phyloP scores from a whole-genome alignment of 2,329 filamentous ascomycete genomes.

The Clonostachys sp. region DNA sequence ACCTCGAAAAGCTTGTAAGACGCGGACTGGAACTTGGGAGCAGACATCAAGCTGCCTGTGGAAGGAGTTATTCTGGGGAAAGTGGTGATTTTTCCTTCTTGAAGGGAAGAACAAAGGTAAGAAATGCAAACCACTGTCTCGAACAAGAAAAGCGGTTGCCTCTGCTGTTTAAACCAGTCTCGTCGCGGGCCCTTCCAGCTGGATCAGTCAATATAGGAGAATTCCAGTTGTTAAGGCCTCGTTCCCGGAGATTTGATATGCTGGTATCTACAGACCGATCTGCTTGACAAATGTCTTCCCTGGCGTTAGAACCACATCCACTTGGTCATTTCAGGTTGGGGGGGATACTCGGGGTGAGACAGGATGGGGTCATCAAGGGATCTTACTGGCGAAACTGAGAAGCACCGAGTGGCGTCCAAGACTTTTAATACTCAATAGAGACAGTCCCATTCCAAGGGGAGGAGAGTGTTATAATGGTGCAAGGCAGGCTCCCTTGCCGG shows the following conservation, averaged over 20 bases:
- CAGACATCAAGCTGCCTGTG: conserved; percentile 51
- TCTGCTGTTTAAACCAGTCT: conserved; percentile 22
- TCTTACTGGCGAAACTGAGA: neutral
- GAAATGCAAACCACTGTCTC: conserved; percentile 33
- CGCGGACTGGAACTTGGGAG: conserved; percentile 49
- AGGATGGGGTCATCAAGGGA: too few relatives aligned
- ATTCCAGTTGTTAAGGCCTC: conserved; percentile 17
- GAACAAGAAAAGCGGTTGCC: conserved; percentile 19
- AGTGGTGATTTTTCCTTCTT: conserved; percentile 19
- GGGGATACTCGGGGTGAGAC: neutral
- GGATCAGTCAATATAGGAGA: conserved; percentile 21
- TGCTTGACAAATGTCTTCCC: neutral
- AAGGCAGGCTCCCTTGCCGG: neutral
- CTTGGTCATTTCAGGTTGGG: neutral
- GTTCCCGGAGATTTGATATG: conserved; percentile 32
- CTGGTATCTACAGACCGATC: conserved; percentile 3
- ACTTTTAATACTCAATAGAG: neutral
- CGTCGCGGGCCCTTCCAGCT: conserved; percentile 18
- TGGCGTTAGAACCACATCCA: neutral
- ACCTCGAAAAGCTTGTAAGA: conserved; percentile 57
- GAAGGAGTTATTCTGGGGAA: conserved; percentile 20
- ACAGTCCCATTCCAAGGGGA: conserved; percentile 3
- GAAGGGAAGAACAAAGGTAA: conserved; percentile 16
- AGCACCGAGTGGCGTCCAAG: neutral
- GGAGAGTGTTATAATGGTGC: conserved; percentile 1